Conservation (phyloP, 305 asterid species). For the Solanum hybrid region DNA sequence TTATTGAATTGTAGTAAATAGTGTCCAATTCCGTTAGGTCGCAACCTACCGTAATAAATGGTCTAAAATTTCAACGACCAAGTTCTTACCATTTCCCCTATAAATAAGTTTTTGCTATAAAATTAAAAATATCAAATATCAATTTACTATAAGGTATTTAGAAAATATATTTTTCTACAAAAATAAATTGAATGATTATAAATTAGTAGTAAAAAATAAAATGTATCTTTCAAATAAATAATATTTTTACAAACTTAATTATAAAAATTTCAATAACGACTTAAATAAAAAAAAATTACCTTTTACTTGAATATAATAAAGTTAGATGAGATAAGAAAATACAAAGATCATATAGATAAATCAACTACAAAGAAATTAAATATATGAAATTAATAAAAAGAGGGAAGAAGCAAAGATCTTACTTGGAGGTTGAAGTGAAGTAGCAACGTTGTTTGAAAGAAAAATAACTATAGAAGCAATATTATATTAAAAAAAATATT, state of each 20-base stretch:
- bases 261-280: not conserved
- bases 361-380: not conserved
- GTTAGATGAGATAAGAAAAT: not conserved
- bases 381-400: not conserved
- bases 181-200: not conserved
- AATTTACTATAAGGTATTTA: not conserved
- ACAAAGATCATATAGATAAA: not conserved
- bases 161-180: not conserved
- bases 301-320: not conserved
- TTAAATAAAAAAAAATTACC: not conserved
- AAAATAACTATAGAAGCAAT: not conserved
- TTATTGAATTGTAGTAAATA: constrained; percentile 56
- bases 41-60: constrained; percentile 72
- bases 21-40: constrained; percentile 52
- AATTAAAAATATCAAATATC: not conserved
- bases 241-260: not conserved
- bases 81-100: not conserved
- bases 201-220: not conserved
- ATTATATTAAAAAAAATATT: no score
- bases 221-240: not conserved
- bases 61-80: constrained; percentile 16
- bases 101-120: not conserved
- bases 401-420: not conserved
- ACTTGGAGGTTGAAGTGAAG: not conserved
- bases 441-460: not conserved